Evolutionary conservation across 352 stramenopile species (phyloP).

Genomic region (Aphanomyces astaci): DNA sequence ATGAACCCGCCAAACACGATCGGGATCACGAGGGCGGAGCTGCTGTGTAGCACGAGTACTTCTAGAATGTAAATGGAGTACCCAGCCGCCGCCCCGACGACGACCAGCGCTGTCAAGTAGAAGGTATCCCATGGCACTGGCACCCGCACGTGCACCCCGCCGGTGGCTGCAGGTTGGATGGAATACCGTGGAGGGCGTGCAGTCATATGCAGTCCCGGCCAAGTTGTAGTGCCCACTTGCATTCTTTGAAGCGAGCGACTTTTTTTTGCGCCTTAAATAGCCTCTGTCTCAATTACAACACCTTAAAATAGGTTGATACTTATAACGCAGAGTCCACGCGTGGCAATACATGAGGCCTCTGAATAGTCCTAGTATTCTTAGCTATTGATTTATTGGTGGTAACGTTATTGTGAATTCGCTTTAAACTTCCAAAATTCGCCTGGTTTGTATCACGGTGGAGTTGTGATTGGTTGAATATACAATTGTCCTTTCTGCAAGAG

Average conservation of each 20-base stretch:
- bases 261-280: background rate
- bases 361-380: no score
- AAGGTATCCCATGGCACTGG: background rate
- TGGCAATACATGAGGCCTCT: background rate
- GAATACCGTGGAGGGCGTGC: background rate
- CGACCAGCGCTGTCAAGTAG: background rate
- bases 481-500: no score
- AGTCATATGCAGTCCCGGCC: background rate
- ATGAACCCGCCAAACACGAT: background rate
- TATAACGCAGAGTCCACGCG: background rate
- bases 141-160: background rate
- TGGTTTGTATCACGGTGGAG: no score
- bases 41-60: background rate
- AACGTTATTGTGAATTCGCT: no score
- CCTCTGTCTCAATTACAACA: no score
- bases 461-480: no score
- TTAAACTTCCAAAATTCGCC: no score
- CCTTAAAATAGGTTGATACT: background rate
- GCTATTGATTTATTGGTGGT: no score
- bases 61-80: background rate
- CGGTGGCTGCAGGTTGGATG: background rate
- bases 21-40: background rate
- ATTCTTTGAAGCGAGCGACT: no score
- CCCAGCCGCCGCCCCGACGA: background rate
- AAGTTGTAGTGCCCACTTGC: no score